Evolutionary conservation across 2,329 filamentous ascomycete genomes (phyloP), one percentile per base, ranked within the genome.

Genomic region (Aureobasidium sp.): DNA sequence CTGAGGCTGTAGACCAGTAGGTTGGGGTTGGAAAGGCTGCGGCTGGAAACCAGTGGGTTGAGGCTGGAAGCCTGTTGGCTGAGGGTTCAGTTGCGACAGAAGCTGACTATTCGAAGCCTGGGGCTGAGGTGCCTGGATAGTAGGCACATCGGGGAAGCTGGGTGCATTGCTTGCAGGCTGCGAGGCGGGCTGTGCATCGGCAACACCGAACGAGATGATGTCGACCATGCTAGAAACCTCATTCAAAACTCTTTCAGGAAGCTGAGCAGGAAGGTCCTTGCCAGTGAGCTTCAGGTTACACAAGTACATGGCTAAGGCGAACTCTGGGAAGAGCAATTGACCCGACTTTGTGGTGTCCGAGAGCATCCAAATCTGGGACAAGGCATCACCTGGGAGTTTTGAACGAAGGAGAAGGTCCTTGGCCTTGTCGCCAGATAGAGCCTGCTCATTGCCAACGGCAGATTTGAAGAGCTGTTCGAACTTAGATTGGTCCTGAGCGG

Each of bases 221-320:
- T 99, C 94, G 44, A 99, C 94, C 92, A 99, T 97, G 76, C 94
- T 96, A 3, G 93, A 97, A 20, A 99, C 94, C 75, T 99, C 94
- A 70, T 99, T 99, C 78, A 87, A 89, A 67, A 99, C 87, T 63
- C 85, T 88, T 36, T 97, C 92, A 0, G 94, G 94, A 10, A 99
- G 81, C 6, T 72, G 75, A 1, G 81, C 71, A 0, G 94, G 94
- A 27, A 99, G 76, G 0, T 87, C 80, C 75, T 96, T 96, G 63
- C 92, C 91, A 0, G 90, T 94, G 63, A 97, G 81, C 73, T 88
- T 94, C 68, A 99, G 73, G 72, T 97, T 99, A 81, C 94, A 99
- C 36, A 99, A 84, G 70, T 99, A 99, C 94, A 99, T 97, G 65
- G 94, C 90, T 63, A 99, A 81, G 8, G 94, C 94, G 67, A 99